A percentile compares a stretch with the other conserved stretches of the same genome.
Conservation (phyloP, 306 rosid species). For the Mucuna pruriens region DNA sequence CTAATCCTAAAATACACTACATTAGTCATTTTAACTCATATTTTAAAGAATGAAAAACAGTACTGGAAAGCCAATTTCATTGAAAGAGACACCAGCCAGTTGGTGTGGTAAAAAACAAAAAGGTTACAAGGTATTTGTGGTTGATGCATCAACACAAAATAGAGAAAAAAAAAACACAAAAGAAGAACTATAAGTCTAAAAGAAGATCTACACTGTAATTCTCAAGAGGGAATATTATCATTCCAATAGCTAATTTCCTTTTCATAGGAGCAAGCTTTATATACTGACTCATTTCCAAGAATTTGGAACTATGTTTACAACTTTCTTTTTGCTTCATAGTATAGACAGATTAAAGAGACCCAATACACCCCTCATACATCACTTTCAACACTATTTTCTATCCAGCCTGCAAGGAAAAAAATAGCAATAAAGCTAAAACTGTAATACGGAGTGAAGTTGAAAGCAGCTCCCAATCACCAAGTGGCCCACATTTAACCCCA, state of each 20-base stretch:
- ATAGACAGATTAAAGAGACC: slow-evolving; percentile 28
- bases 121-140: slow-evolving; percentile 32
- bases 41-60: slow-evolving; percentile 24
- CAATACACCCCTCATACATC: slow-evolving; percentile 48
- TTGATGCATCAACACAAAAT: slow-evolving; percentile 20
- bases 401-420: slow-evolving; percentile 52
- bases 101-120: slow-evolving; percentile 36
- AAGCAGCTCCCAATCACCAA: slow-evolving; percentile 32
- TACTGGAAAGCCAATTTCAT: slow-evolving; percentile 42
- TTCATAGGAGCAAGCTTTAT: slow-evolving; percentile 30
- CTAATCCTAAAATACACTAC: background rate
- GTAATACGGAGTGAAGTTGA: slow-evolving; percentile 44
- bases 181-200: background rate
- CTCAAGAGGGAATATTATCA: slow-evolving; percentile 37
- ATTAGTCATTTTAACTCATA: slow-evolving; percentile 15
- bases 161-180: slow-evolving; percentile 35
- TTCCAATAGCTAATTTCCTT: slow-evolving; percentile 38
- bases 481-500: slow-evolving; percentile 35
- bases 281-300: slow-evolving; percentile 37
- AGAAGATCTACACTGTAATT: slow-evolving; percentile 35
- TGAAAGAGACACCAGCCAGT: slow-evolving; percentile 11
- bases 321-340: background rate
- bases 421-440: slow-evolving; percentile 36
- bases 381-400: slow-evolving; percentile 48
- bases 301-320: background rate